Evolutionary conservation across 2,329 filamentous ascomycete genomes (phyloP).

Genomic region (Pseudopyrenochaeta lycopersici): DNA sequence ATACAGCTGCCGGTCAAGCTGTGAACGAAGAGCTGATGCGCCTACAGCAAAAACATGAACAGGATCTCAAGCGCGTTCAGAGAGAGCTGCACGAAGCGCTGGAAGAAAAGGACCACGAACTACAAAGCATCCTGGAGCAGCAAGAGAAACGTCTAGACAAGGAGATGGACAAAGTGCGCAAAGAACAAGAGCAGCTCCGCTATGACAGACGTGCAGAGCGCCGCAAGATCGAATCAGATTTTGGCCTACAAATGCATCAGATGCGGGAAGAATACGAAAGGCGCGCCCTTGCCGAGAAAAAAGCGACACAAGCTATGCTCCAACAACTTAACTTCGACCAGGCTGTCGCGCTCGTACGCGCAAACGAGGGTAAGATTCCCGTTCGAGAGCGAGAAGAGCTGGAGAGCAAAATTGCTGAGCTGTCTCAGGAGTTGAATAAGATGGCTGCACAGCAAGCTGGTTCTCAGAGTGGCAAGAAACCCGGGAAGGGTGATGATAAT

Average conservation of each 20-base stretch:
- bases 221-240: conserved; percentile 1
- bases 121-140: background rate
- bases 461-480: background rate
- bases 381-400: background rate
- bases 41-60: background rate
- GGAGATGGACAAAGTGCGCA: background rate
- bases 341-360: background rate
- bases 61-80: background rate
- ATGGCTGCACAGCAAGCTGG: background rate
- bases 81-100: background rate
- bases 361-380: conserved; percentile 1
- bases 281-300: background rate
- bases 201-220: background rate
- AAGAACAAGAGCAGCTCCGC: background rate
- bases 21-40: conserved; percentile 19
- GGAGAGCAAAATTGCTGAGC: conserved; percentile 1
- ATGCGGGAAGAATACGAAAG: conserved; percentile 1
- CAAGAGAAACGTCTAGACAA: background rate
- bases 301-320: background rate
- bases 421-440: background rate
- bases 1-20: conserved; percentile 24
- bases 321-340: conserved; percentile 3
- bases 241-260: background rate
- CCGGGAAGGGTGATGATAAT: background rate
- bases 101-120: background rate